Conservation (phyloP, 805 yeast genomes). For the Kockiozyma suomiensis region DNA sequence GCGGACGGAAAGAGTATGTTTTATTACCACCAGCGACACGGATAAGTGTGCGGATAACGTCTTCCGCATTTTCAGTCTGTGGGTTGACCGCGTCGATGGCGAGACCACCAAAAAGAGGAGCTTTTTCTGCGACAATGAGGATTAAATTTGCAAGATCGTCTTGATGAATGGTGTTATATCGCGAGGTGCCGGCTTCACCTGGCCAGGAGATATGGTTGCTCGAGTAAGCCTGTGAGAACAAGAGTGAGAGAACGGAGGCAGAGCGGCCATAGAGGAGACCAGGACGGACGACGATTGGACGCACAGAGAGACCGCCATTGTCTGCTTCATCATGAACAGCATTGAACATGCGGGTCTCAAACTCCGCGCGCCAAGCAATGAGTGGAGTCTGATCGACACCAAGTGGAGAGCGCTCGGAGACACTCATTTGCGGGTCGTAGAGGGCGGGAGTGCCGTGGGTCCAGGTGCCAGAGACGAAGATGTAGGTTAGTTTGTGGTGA, state of each 20-base stretch:
- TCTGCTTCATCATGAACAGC: constrained; percentile 5
- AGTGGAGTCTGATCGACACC: constrained; percentile 12
- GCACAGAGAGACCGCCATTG: constrained; percentile 9
- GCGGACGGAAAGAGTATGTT: constrained; percentile 11
- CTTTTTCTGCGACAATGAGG: constrained; percentile 14
- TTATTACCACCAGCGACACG: constrained; percentile 15
- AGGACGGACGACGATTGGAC: constrained; percentile 20
- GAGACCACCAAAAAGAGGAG: constrained; percentile 18
- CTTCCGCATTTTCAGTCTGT: constrained; percentile 13
- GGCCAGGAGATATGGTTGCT: constrained; percentile 20
- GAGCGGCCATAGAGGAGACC: constrained; percentile 24
- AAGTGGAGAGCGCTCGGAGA: constrained; percentile 21
- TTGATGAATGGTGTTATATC: constrained; percentile 20
- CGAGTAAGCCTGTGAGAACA: constrained; percentile 12
- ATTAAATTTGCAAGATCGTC: constrained; percentile 19
- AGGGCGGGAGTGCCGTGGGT: constrained; percentile 18
- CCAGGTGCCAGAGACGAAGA: constrained; percentile 24
- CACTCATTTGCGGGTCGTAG: constrained; percentile 5
- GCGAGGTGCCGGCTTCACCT: constrained; percentile 11
- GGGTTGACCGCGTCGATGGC: constrained; percentile 21
- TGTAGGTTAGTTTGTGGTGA: constrained; percentile 15
- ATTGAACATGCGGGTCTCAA: constrained; percentile 14
- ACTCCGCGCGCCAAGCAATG: constrained; percentile 22
- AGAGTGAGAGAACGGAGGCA: constrained; percentile 6
- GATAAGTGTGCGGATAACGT: constrained; percentile 16